A percentile compares a stretch with the other conserved stretches of the same genome.
Conservation (phyloP, 176 grass and related monocot genomes). For the Oryza glaberrima region DNA sequence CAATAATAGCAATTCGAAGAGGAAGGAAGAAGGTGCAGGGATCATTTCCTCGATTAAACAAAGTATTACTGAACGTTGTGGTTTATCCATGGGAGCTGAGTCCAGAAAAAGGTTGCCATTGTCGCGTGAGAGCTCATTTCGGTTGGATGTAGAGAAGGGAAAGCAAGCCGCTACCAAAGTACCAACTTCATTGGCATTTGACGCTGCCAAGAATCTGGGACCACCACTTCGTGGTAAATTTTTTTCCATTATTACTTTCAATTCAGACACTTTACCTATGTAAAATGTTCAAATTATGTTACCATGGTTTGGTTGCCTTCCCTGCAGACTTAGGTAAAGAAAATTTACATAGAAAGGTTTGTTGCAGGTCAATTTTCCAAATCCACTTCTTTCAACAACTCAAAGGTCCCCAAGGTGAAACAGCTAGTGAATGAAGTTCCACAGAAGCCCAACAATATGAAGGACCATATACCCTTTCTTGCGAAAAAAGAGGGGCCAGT, state of each 20-base stretch:
- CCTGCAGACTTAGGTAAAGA: neutral
- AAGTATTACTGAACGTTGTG: constrained; percentile 36
- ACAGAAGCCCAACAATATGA: constrained; percentile 60
- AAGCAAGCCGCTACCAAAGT: constrained; percentile 43
- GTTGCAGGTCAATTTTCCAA: constrained; percentile 69
- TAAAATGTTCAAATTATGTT: constrained; percentile 27
- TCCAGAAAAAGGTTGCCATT: constrained; percentile 46
- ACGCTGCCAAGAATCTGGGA: constrained; percentile 45
- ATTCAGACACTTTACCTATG: constrained; percentile 13
- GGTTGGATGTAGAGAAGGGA: constrained; percentile 52
- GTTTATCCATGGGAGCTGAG: constrained; percentile 18
- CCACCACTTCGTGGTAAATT: constrained; percentile 58
- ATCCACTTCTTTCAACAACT: constrained; percentile 83
- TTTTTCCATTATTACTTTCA: constrained; percentile 37
- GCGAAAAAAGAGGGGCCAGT: constrained; percentile 58
- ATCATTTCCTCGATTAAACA: constrained; percentile 29
- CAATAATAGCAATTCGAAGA: constrained; percentile 35
- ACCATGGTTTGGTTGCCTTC: constrained; percentile 5
- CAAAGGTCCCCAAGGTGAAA: constrained; percentile 92
- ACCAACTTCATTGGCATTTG: constrained; percentile 40
- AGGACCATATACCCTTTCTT: constrained; percentile 51
- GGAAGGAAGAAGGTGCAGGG: constrained; percentile 41
- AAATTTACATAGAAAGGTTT: constrained; percentile 31
- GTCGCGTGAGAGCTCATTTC: constrained; percentile 41
- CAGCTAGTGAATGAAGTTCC: constrained; percentile 74